These are phyloP conservation scores for Cruciata laevipes DNA, from an alignment of 257 asterid species.

Conservation along the genomic window DNA sequence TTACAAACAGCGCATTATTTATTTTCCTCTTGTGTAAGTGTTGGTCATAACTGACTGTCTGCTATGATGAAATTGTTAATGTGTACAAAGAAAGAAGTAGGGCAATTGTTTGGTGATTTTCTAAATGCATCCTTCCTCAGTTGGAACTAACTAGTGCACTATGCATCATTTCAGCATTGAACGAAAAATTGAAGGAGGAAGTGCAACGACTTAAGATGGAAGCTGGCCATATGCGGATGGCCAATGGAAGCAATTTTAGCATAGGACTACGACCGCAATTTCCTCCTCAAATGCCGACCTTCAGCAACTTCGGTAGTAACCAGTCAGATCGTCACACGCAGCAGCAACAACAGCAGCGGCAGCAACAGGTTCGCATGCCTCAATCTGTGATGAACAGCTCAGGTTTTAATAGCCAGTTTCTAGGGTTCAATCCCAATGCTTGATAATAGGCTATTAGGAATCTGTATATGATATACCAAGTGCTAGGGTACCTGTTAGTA, in stretches of 20 bases:
- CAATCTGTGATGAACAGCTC: constrained; percentile 28
- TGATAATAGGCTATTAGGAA: constrained; percentile 11
- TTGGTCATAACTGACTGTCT: neutral
- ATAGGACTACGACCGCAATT: constrained; percentile 38
- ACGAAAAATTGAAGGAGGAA: constrained; percentile 68
- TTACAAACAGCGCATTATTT: neutral
- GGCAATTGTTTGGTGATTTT: neutral
- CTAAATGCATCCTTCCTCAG: neutral
- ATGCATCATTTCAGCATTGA: constrained; percentile 45
- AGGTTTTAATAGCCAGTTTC: constrained; percentile 30
- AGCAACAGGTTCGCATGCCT: constrained; percentile 31
- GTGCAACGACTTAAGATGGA: constrained; percentile 73
- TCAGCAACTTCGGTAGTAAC: constrained; percentile 37
- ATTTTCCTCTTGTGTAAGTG: neutral
- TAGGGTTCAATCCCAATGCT: constrained; percentile 37
- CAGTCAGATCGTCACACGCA: constrained; percentile 26
- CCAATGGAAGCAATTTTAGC: constrained; percentile 39
- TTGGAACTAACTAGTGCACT: neutral
- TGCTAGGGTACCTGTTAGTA: constrained; percentile 4
- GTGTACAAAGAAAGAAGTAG: too few relatives aligned
- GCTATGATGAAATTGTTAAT: neutral
- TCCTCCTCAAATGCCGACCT: constrained; percentile 37
- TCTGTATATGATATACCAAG: neutral
- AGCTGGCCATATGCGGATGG: constrained; percentile 45
- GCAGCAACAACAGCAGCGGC: constrained; percentile 28